Percentiles rank a stretch among this genome's conserved stretches.
phyloP scores from a whole-genome alignment of 2,329 filamentous ascomycete species.

The Stemphylium lycopersici region DNA sequence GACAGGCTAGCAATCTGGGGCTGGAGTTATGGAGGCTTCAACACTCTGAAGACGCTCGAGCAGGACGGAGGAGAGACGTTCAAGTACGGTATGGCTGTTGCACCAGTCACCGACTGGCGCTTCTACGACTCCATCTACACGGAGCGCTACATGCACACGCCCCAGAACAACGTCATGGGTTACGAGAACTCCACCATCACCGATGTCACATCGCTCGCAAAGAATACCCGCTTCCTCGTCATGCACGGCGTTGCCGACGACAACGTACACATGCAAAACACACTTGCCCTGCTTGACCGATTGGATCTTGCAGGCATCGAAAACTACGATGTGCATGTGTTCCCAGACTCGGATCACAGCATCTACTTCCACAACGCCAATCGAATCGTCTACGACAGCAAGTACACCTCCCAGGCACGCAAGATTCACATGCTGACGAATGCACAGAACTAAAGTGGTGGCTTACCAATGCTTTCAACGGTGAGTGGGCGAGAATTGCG shows the following conservation, averaged over 20 bases:
- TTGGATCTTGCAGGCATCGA: constrained; percentile 80
- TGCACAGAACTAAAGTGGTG: constrained; percentile 76
- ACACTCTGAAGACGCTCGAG: constrained; percentile 93
- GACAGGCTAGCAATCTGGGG: constrained; percentile 92
- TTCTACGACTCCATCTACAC: constrained; percentile 95
- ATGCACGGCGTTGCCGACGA: constrained; percentile 98
- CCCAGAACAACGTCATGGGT: constrained; percentile 77
- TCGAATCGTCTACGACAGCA: constrained; percentile 89
- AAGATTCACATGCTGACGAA: constrained; percentile 6
- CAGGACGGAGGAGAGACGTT: constrained; percentile 88
- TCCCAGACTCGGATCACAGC: constrained; percentile 93
- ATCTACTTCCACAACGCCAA: constrained; percentile 97
- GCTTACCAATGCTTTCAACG: constrained; percentile 97
- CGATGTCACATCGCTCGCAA: constrained; percentile 73
- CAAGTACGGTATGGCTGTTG: constrained; percentile 96
- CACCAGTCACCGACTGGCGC: constrained; percentile 97
- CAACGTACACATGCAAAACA: constrained; percentile 97
- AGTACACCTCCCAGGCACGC: constrained; percentile 50
- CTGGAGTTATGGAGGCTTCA: constrained; percentile 97
- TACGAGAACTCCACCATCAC: constrained; percentile 77
- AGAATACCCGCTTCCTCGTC: constrained; percentile 85
- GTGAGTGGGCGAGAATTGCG: constrained; percentile 77
- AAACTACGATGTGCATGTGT: constrained; percentile 97
- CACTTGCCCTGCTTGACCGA: constrained; percentile 82
- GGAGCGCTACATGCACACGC: constrained; percentile 96